Evolutionary conservation across 176 grass and related monocot species (phyloP).

Genomic region (Cocos nucifera): DNA sequence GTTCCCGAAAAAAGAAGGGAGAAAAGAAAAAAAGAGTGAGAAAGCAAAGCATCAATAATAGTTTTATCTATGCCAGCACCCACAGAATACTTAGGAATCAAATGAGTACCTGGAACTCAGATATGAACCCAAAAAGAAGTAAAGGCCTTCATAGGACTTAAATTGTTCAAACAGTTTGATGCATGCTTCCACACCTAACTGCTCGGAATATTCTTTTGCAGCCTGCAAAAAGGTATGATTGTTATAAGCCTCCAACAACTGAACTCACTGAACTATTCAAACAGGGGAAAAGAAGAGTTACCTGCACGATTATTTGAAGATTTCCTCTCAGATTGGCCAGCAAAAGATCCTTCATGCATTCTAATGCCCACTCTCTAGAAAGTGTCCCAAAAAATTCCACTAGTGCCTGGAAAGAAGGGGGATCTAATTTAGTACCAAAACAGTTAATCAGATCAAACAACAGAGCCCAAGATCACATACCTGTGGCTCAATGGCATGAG

Average conservation of each 20-base stretch:
- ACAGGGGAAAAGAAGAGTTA: conserved; percentile 10
- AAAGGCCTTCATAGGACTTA: conserved; percentile 96
- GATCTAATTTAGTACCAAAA: neutral
- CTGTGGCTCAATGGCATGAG: conserved; percentile 94
- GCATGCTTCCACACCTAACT: conserved; percentile 76
- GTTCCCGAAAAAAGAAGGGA: conserved; percentile 3
- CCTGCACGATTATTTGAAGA: conserved; percentile 98
- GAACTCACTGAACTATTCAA: neutral
- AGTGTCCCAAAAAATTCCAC: conserved; percentile 97
- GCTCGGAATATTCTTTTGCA: conserved; percentile 89
- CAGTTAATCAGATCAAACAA: conserved; percentile 1
- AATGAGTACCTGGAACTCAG: conserved; percentile 79
- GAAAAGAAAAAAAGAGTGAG: conserved; percentile 20
- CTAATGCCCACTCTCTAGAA: conserved; percentile 85
- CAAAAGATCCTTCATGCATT: conserved; percentile 99
- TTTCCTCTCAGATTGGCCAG: conserved; percentile 86
- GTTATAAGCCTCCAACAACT: conserved; percentile 1
- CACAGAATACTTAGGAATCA: neutral
- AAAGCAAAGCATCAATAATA: conserved; percentile 14
- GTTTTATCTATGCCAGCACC: too few species aligned
- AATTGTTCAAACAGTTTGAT: conserved; percentile 98
- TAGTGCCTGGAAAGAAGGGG: conserved; percentile 39
- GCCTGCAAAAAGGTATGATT: conserved; percentile 32
- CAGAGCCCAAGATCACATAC: conserved; percentile 32
- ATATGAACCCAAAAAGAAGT: conserved; percentile 97